Base-by-base conservation (phyloP, 257 asterid species). In the Nicotiana tomentosiformis region DNA sequence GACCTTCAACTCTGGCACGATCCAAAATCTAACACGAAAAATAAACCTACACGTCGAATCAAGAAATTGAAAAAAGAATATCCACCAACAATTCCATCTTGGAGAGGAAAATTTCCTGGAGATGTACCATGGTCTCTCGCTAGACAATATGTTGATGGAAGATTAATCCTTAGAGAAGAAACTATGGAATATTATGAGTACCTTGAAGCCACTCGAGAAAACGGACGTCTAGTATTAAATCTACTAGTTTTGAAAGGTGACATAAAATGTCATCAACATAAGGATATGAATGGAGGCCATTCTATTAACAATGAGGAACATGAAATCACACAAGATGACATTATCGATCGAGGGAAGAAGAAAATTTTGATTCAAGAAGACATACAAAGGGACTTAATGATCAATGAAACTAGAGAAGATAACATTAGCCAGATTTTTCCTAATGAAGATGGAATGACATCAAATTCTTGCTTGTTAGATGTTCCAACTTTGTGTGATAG, bases 11-110 rank as follows among this genome's bases (percentile, higher is more conserved):
- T 16, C 18, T 29, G 20, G 80, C 66, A 3, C 55, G 20, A 60
- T 1, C 18, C 10, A 72, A 23, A 58, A 58, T 7, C 64, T 20
- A 37, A 65, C 20, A 12, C 23, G 7, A 26, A 17, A 14, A 64
- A 7, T 23, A 26, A 7, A 37, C 20, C 29, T 7, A 11, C 39
- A 0, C 29, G 32, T 32, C 20, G 5, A 58, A 29, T 16, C 72
- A 57, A 23, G 14, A 23, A 29, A 4, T 0, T 1, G 8, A 74
- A 29, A 55, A 18, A 49, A 26, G 77, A 82, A 61, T 58, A 58
- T 61, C 85, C 85, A 33, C 85, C 85, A 60, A 11, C 82, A 12
- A 64, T 82, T 18, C 57, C 85, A 26, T 74, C 39, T 29, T 15
- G 56, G 17, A 26, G 32, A 7, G 43, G 57, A 5, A 64, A 14